phyloP scores from a whole-genome alignment of 2,329 filamentous ascomycete genomes.

The Gnomoniopsis smithogilvyi region DNA sequence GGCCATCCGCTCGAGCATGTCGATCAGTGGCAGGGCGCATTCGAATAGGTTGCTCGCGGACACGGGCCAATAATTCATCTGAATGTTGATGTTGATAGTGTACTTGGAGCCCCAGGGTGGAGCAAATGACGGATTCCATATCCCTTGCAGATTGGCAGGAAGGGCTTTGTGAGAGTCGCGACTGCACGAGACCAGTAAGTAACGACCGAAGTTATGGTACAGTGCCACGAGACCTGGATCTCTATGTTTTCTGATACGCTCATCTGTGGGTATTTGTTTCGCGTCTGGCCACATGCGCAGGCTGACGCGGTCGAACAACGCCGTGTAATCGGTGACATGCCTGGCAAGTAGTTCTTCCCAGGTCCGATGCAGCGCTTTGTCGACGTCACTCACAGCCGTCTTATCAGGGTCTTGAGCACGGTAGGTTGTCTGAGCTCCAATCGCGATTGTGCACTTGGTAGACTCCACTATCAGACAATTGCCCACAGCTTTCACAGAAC shows the following conservation, averaged over 20 bases:
- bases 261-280: conserved; percentile 19
- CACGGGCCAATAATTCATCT: conserved; percentile 53
- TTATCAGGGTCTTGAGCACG: conserved; percentile 27
- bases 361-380: conserved; percentile 15
- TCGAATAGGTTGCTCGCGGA: conserved; percentile 24
- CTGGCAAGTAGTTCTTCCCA: conserved; percentile 21
- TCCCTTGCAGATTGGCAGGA: conserved; percentile 41
- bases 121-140: conserved; percentile 40
- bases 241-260: conserved; percentile 16
- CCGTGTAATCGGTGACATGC: conserved; percentile 22
- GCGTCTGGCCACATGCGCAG: conserved; percentile 25
- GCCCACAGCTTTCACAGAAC: conserved; percentile 28
- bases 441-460: conserved; percentile 30
- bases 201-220: conserved; percentile 36
- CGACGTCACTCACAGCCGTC: conserved; percentile 26
- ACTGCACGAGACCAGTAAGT: conserved; percentile 35
- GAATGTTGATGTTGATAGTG: conserved; percentile 49
- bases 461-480: conserved; percentile 35
- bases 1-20: conserved; percentile 35
- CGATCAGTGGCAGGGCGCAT: conserved; percentile 35
- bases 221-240: conserved; percentile 27
- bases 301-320: conserved; percentile 21
- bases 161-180: conserved; percentile 27
- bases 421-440: conserved; percentile 38
- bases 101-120: conserved; percentile 46